A percentile compares a stretch with the other conserved stretches of the same genome.
Conservation (phyloP, 352 stramenopile species). For the Globisporangium abappressorium region DNA sequence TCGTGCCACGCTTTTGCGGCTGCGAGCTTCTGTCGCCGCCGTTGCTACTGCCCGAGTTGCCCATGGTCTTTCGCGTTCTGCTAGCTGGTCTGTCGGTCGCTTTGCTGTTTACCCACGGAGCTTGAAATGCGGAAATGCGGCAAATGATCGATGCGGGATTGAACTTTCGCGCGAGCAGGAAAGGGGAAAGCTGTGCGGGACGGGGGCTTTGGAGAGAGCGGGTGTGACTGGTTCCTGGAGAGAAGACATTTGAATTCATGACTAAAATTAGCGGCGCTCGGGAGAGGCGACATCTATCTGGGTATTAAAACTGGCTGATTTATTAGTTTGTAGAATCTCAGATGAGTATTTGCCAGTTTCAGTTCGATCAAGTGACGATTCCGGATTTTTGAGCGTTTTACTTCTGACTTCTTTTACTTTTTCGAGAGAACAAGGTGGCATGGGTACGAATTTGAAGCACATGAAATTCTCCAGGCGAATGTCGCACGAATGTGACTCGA, state of each 20-base stretch:
- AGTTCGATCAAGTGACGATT: neutral
- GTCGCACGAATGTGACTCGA: conserved; percentile 6
- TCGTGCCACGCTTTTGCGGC: conserved; percentile 20
- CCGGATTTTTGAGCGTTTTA: neutral
- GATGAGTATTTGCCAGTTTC: conserved; percentile 2
- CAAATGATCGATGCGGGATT: neutral
- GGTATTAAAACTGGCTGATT: neutral
- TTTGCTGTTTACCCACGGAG: neutral
- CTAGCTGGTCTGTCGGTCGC: neutral
- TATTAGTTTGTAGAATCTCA: neutral
- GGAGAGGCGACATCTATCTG: neutral
- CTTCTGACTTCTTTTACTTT: conserved; percentile 2
- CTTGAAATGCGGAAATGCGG: conserved; percentile 9
- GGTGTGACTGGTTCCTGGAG: neutral
- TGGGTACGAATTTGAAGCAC: conserved; percentile 6
- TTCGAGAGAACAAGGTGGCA: neutral
- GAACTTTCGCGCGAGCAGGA: neutral
- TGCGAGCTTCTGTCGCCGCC: conserved; percentile 16
- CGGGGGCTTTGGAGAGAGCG: neutral
- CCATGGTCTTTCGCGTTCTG: conserved; percentile 29
- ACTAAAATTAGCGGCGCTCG: neutral
- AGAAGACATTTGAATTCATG: neutral
- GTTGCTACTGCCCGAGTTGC: conserved; percentile 67
- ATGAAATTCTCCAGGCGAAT: neutral
- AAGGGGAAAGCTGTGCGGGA: neutral